Percentiles rank a stretch among this genome's conserved stretches.
These are phyloP conservation scores for Fusarium virguliforme DNA, from an alignment of 2,329 filamentous ascomycete genomes.

Conservation along the genomic window DNA sequence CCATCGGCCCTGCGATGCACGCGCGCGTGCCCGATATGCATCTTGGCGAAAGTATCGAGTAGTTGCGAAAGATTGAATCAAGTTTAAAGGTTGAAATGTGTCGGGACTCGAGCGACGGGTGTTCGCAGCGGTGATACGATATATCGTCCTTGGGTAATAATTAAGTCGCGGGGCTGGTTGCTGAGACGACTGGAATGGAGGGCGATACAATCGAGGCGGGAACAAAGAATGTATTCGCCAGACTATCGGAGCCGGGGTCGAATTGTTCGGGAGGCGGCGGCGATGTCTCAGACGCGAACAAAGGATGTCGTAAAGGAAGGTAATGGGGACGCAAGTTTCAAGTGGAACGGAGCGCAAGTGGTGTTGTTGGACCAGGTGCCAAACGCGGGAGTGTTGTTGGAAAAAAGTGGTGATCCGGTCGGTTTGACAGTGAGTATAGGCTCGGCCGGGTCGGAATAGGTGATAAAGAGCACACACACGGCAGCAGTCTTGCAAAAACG, in stretches of 20 bases:
- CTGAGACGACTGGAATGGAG: slow-evolving; percentile 51
- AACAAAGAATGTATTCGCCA: slow-evolving; percentile 48
- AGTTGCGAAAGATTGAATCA: background rate
- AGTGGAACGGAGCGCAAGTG: slow-evolving; percentile 29
- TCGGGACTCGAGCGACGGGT: background rate
- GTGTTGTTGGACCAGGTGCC: slow-evolving; percentile 52
- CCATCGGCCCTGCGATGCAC: slow-evolving; percentile 50
- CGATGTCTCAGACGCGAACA: slow-evolving; percentile 49
- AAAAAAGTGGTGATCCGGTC: slow-evolving; percentile 36
- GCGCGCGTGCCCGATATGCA: slow-evolving; percentile 52
- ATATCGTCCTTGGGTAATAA: slow-evolving; percentile 34
- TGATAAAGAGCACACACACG: slow-evolving; percentile 33
- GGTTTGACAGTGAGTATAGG: slow-evolving; percentile 11
- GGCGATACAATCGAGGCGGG: slow-evolving; percentile 46
- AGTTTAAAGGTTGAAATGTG: slow-evolving; percentile 7
- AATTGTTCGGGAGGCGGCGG: slow-evolving; percentile 42
- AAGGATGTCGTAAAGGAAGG: slow-evolving; percentile 26
- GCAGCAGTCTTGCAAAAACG: slow-evolving; percentile 47
- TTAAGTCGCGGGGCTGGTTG: slow-evolving; percentile 43
- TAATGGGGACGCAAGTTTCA: slow-evolving; percentile 30
- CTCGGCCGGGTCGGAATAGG: slow-evolving; percentile 20
- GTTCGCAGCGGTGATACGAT: slow-evolving; percentile 23
- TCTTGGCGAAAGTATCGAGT: slow-evolving; percentile 41
- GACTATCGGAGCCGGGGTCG: slow-evolving; percentile 46
- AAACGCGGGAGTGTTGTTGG: slow-evolving; percentile 36